Evolutionary conservation across 2,329 filamentous ascomycete species (phyloP).

Genomic region (Bipolaris victoriae): DNA sequence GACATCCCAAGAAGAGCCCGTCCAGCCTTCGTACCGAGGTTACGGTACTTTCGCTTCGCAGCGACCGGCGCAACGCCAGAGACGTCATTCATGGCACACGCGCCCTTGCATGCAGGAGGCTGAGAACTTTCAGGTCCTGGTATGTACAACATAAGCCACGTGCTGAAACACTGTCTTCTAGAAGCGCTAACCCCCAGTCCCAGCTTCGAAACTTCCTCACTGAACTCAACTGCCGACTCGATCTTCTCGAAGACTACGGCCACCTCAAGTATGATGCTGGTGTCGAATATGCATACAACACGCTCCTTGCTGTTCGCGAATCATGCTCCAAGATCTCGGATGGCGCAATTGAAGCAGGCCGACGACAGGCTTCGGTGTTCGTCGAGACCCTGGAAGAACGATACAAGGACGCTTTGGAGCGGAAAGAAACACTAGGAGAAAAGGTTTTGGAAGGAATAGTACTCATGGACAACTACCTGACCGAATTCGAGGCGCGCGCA

Average conservation of each 20-base stretch:
- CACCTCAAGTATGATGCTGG: conserved; percentile 83
- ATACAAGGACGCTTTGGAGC: conserved; percentile 84
- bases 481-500: conserved; percentile 82
- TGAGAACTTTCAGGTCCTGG: conserved; percentile 56
- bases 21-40: conserved; percentile 40
- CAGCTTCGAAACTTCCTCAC: conserved; percentile 80
- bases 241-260: conserved; percentile 86
- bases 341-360: conserved; percentile 85
- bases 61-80: conserved; percentile 39
- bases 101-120: conserved; percentile 53
- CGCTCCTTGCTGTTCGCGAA: conserved; percentile 83
- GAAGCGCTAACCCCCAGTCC: conserved; percentile 23
- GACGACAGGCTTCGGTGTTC: conserved; percentile 82
- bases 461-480: conserved; percentile 82
- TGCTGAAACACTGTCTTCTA: neutral
- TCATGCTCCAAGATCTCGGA: conserved; percentile 89
- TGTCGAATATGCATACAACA: conserved; percentile 82
- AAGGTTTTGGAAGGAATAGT: conserved; percentile 89
- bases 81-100: conserved; percentile 57
- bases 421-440: conserved; percentile 86
- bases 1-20: conserved; percentile 53
- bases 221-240: conserved; percentile 84
- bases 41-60: conserved; percentile 44
- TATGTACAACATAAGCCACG: conserved; percentile 21
- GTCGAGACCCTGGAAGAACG: conserved; percentile 89